These are phyloP conservation scores for Calonectria ilicicola DNA, from an alignment of 2,329 filamentous ascomycete species.

Conservation along the genomic window DNA sequence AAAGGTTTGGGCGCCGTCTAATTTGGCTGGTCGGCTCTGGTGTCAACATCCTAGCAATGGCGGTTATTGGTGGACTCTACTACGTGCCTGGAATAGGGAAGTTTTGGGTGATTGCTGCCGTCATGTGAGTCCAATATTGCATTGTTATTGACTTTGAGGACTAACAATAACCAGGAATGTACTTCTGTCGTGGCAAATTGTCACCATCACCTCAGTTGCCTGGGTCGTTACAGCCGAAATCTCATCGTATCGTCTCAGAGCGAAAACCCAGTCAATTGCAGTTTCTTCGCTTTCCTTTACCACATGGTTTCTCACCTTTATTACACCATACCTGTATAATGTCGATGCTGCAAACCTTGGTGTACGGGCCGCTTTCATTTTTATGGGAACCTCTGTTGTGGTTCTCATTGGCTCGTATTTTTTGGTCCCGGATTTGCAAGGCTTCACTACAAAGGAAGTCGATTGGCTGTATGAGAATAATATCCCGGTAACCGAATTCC, in stretches of 20 bases:
- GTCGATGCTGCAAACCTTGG: neutral
- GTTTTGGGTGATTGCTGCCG: neutral
- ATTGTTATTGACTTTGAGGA: neutral
- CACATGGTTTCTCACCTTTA: neutral
- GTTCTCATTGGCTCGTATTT: neutral
- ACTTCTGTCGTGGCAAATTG: neutral
- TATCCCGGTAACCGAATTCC: neutral
- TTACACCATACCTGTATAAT: neutral
- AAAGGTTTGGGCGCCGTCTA: neutral
- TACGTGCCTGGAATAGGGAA: neutral
- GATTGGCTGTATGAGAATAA: neutral
- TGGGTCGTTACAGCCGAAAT: neutral
- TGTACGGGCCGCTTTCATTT: neutral
- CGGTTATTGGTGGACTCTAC: neutral
- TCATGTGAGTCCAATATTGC: neutral
- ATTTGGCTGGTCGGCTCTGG: neutral
- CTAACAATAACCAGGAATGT: neutral
- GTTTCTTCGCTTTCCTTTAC: neutral
- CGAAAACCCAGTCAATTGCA: neutral
- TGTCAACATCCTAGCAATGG: neutral
- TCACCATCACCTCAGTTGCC: neutral
- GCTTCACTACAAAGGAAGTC: neutral
- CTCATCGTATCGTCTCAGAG: neutral
- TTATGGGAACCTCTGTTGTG: neutral
- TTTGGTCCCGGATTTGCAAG: neutral